Conservation (phyloP, 2,329 filamentous ascomycete species). For the Xylariaceae sp. region DNA sequence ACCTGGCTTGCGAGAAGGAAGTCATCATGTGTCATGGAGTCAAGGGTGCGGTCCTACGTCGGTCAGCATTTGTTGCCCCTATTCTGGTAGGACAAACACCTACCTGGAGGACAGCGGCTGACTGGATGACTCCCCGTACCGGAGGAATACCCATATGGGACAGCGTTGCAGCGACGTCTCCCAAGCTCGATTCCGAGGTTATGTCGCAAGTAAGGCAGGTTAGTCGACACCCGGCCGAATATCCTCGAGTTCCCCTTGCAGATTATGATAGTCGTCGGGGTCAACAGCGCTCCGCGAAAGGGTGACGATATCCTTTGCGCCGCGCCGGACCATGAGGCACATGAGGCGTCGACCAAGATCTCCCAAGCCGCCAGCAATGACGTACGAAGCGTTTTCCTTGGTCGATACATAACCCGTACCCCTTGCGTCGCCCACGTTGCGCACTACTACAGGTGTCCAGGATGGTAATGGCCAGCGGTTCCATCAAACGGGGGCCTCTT, state of each 20-base stretch:
- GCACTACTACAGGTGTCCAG: too few species aligned
- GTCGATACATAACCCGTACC: too few species aligned
- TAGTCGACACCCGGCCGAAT: constrained; percentile 10
- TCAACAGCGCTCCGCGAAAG: constrained; percentile 12
- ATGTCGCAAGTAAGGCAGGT: too few species aligned
- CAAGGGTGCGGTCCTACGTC: constrained; percentile 12
- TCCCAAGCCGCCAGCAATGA: constrained; percentile 19
- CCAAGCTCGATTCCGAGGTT: constrained; percentile 5
- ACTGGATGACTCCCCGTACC: constrained; percentile 16
- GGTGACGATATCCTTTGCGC: constrained; percentile 17
- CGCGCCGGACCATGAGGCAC: constrained; percentile 13
- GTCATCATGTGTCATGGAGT: constrained; percentile 13
- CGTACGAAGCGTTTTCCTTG: constrained; percentile 18
- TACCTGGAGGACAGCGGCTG: constrained; percentile 13
- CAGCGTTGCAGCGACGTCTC: not conserved
- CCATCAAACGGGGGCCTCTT: too few species aligned
- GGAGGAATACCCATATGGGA: constrained; percentile 6
- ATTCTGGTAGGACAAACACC: constrained; percentile 5
- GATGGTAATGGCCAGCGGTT: too few species aligned
- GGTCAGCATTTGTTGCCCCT: constrained; percentile 2
- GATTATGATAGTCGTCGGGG: not conserved
- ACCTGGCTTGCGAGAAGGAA: constrained; percentile 6
- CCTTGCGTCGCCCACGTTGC: too few species aligned
- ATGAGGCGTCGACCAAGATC: constrained; percentile 18
- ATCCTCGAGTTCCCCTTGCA: constrained; percentile 6